Percentiles rank a stretch among this genome's conserved stretches.
These are phyloP conservation scores for Boechera retrofracta DNA, from an alignment of 345 rosid species.

Conservation along the genomic window DNA sequence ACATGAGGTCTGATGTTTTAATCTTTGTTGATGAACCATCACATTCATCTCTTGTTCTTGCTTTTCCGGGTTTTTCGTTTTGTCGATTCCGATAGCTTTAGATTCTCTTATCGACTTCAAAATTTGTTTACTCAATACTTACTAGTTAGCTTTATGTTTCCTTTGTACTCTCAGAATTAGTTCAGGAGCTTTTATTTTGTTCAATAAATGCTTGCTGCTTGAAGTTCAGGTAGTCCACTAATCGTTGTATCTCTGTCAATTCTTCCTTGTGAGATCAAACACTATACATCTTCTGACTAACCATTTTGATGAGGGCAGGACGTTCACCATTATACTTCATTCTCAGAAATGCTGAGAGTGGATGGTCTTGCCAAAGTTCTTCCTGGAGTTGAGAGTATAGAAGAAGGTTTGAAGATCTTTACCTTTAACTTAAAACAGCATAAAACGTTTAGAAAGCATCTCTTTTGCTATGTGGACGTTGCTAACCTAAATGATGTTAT, in stretches of 20 bases:
- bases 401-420: constrained; percentile 58
- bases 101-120: neutral
- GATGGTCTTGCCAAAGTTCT: constrained; percentile 67
- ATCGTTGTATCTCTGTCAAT: neutral
- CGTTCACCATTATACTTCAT: constrained; percentile 58
- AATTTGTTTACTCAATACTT: neutral
- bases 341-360: constrained; percentile 65
- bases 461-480: constrained; percentile 17
- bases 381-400: constrained; percentile 64
- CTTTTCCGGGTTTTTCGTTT: neutral
- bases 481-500: constrained; percentile 12
- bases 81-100: neutral
- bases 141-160: constrained; percentile 15
- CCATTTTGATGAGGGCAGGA: constrained; percentile 50
- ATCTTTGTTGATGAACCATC: constrained; percentile 5
- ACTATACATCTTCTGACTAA: constrained; percentile 4
- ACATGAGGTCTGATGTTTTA: constrained; percentile 52
- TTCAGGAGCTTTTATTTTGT: constrained; percentile 59
- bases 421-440: constrained; percentile 2
- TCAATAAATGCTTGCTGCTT: constrained; percentile 69
- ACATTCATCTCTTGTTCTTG: neutral
- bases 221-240: constrained; percentile 66
- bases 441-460: neutral
- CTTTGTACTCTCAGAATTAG: constrained; percentile 53
- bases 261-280: neutral